Conservation (phyloP, 2,329 filamentous ascomycete species). For the Colletotrichum sp. region DNA sequence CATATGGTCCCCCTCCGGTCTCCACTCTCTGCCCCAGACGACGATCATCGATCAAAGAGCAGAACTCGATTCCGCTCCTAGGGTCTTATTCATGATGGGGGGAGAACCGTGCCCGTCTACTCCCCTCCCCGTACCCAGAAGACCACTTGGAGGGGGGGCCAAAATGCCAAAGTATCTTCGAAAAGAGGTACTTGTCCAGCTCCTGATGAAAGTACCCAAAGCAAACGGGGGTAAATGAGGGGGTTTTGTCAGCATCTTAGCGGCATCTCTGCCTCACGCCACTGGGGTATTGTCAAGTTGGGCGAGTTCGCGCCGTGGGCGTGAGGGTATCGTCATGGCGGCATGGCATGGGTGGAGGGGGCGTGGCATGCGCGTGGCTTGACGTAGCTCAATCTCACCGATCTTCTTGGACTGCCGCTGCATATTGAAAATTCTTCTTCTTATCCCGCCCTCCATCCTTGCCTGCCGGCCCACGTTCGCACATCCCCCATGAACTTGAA, state of each 20-base stretch:
- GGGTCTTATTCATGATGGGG: neutral
- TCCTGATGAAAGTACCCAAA: neutral
- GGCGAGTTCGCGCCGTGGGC: neutral
- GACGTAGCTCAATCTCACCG: neutral
- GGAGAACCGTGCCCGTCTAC: neutral
- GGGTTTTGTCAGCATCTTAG: neutral
- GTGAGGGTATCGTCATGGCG: neutral
- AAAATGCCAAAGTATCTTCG: neutral
- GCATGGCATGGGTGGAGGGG: neutral
- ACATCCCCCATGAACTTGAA: neutral
- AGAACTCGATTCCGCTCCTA: neutral
- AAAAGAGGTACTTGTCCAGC: neutral
- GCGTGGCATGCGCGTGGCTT: neutral
- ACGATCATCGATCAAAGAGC: neutral
- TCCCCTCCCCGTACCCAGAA: constrained; percentile 13
- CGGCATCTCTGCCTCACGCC: neutral
- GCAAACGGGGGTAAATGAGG: neutral
- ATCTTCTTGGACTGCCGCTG: neutral
- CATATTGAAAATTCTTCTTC: neutral
- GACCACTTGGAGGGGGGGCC: neutral
- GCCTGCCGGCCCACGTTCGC: neutral
- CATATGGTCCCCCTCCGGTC: neutral
- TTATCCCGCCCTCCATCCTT: neutral
- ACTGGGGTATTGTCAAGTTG: neutral
- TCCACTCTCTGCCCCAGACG: neutral